Evolutionary conservation across 2,329 filamentous ascomycete species (phyloP), one percentile per base, ranked within the genome.

Genomic region (Coniella vitis): DNA sequence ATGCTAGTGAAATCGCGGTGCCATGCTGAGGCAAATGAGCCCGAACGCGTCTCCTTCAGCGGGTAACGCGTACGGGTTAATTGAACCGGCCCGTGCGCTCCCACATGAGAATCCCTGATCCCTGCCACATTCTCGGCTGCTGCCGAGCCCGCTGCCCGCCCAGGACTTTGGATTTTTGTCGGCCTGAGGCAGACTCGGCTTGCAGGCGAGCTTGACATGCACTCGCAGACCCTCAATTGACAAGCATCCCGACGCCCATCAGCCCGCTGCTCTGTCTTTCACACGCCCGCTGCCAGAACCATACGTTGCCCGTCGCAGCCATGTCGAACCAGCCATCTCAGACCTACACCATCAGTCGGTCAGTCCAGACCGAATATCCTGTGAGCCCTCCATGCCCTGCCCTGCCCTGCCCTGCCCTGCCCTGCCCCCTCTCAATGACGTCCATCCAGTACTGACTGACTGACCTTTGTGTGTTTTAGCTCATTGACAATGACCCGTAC

Each of bases 401-500:
- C 7, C 14, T 37, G 5, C 12, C 17, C 34, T 7, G 16, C 36
- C 14, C 16, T 21, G 13, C 3, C 37, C 31, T 25, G 8, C 38
- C 51, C 60, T 62, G 61, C 57, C 53, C 47, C 34, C 34, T 36
- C 22, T 4, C 47, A 31, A 35, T 48, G 56, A 44, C 46, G 7
- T 40, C n/a, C n/a, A n/a, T 22, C 13, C 14, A 55, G 45, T 53
- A 55, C 7, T 9, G 8, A 3, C 14, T 31, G 14, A n/a, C 38
- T 41, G 16, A 41, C 38, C 22, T n/a, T 4, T 25, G 13, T 8
- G 5, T 12, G 47, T 53, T 50, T 58, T 72, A 98, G 93, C 86
- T 97, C 73, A 97, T 98, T 71, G 93, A 98, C 76, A 94, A 88
- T 74, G 93, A 98, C 71, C 93, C 93, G 90, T 96, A 90, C 66